Base-by-base conservation (phyloP, 176 grass and related monocot species). In the Carex parvula region DNA sequence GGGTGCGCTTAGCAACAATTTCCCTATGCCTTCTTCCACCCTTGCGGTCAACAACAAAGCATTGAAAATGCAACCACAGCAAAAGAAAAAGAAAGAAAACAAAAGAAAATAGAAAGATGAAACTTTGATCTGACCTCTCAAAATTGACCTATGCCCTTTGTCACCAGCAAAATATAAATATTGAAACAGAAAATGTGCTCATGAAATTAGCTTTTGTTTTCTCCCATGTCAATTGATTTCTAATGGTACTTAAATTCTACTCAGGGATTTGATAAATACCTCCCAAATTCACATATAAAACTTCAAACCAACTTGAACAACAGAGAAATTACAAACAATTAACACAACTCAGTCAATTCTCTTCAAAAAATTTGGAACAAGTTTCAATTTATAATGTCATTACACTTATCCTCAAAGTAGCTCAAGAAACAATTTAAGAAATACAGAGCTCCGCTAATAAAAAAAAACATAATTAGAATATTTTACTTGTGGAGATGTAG, bases 401-500 rank as follows among this genome's bases (percentile, higher is more conserved):
- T 44, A 61, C 33, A 39, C 7, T 1, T 13, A 52, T 50, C 44
- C 6, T 26, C 9, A 26, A 52, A 21, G 44, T 74, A 14, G 70
- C n/a, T 26, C 14, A 5, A 65, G 8, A 12, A 74, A 74, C 8
- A 12, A 35, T 14, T 58, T 9, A 60, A 37, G 17, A 80, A n/a
- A 37, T 18, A n/a, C 35, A 55, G 24, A 42, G 16, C 80, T 64
- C 35, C 6, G 6, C 32, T 66, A 15, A 55, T 50, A 65, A 82
- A 54, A 67, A 42, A 15, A 21, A 13, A 29, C 14, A 1, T 81
- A 52, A 54, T 30, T 67, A 82, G 8, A 82, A 35, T 67, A 82
- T 64, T 82, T 82, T 82, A 50, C 60, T 82, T 6, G 60, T 50
- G 62, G 80, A 82, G 62, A 82, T 64, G 35, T 66, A 82, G 59